phyloP scores from a whole-genome alignment of 208 protist genomes.

The Trichomonas gallinae region DNA sequence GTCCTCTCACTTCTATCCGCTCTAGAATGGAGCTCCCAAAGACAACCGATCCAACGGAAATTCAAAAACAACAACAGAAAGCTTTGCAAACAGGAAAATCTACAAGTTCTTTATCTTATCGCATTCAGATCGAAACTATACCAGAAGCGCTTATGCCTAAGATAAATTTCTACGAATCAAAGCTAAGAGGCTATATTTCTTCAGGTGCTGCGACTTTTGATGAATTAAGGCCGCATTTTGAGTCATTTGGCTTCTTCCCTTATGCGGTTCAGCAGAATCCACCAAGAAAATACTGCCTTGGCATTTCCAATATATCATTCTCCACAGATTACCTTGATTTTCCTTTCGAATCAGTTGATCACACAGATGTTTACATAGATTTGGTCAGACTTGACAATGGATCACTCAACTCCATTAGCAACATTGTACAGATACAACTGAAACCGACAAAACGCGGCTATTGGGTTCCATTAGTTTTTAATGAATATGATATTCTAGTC shows the following conservation, averaged over 20 bases:
- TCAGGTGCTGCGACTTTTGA: neutral
- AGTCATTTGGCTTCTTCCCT: neutral
- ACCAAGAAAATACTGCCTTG: neutral
- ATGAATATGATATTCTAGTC: neutral
- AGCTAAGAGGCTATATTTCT: neutral
- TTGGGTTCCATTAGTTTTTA: neutral
- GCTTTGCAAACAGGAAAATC: neutral
- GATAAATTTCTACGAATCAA: neutral
- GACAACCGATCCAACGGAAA: too few relatives aligned
- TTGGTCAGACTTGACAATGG: neutral
- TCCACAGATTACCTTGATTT: neutral
- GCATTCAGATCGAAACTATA: neutral
- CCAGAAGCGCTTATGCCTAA: neutral
- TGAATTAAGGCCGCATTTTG: neutral
- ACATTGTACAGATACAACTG: neutral
- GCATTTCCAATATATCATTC: neutral
- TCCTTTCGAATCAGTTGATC: neutral
- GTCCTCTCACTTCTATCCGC: neutral
- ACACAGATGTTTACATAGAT: neutral
- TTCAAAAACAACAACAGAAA: neutral
- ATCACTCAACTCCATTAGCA: neutral
- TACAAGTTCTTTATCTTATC: neutral
- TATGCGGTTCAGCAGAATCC: neutral
- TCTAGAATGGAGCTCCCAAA: too few relatives aligned
- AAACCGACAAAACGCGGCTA: neutral